These are phyloP conservation scores for Iris pallida DNA, from an alignment of 116 monocot species.

Conservation along the genomic window DNA sequence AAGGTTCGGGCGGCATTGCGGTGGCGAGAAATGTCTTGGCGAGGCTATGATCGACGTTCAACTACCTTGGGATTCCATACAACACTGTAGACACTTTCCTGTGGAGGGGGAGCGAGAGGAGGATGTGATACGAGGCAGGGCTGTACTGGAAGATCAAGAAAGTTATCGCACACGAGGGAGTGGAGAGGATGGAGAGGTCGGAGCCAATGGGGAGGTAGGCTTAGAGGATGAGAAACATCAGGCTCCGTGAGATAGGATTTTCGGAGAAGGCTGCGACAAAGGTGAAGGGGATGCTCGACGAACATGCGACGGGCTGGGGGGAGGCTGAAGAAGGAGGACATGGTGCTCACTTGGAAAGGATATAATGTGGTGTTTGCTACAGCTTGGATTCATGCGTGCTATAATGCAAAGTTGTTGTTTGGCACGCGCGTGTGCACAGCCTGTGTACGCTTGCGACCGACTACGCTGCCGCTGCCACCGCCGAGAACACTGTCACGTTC, in stretches of 20 bases:
- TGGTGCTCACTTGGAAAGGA: constrained; percentile 60
- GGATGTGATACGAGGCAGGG: constrained; percentile 45
- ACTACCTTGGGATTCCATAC: constrained; percentile 56
- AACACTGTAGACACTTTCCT: constrained; percentile 44
- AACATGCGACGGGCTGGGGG: constrained; percentile 58
- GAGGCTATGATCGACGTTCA: constrained; percentile 47
- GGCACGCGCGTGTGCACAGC: too few species aligned
- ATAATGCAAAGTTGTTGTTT: too few species aligned
- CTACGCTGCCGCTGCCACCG: too few species aligned
- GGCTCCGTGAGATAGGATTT: constrained; percentile 40
- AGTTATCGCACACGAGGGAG: constrained; percentile 41
- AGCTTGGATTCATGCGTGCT: constrained; percentile 33
- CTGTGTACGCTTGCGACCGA: too few species aligned
- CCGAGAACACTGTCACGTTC: too few species aligned
- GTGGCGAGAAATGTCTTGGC: constrained; percentile 34
- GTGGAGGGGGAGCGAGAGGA: constrained; percentile 41
- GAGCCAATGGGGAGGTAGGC: constrained; percentile 40
- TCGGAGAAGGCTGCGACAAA: constrained; percentile 38
- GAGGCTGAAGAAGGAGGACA: constrained; percentile 30
- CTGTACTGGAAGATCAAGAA: constrained; percentile 53
- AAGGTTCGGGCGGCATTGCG: too few species aligned
- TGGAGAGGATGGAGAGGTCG: constrained; percentile 43
- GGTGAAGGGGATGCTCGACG: constrained; percentile 45
- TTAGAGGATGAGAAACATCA: constrained; percentile 38
- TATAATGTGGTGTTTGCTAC: constrained; percentile 51